Evolutionary conservation across 345 rosid species (phyloP), one percentile per base, ranked within the genome.

Genomic region (Conringia planisiliqua): DNA sequence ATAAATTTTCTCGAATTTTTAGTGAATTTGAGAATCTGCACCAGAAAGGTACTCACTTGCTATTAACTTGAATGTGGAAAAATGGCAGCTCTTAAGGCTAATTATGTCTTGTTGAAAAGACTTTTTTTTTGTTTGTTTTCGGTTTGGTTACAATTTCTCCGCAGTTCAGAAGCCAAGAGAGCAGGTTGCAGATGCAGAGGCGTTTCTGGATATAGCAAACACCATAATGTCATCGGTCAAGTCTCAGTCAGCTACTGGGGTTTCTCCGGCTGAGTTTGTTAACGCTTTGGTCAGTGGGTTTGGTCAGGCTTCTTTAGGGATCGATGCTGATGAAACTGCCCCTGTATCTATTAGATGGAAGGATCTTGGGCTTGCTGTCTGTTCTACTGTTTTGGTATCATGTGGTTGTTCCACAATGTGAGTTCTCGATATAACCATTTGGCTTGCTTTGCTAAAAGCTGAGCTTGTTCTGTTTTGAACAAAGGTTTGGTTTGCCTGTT

Each of bases 151-250:
- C 18, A 4, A 40, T 46, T 33, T 11, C 7, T 5, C 35, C 55
- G 43, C 84, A 91, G 97, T 95, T 68, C 85, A 74, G 42, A 92
- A 84, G 80, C 97, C 99, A 0, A 85, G 97, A 80, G 99, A 95
- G 79, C 97, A 90, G 74, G 82, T 95, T 46, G 96, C 93, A 5
- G 97, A 94, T 79, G 98, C 99, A 8, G 97, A 95, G 75, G 97
- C 95, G 5, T 80, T 95, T 68, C 43, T 89, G 72, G 97, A 85
- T 60, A 79, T 95, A 18, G 75, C 97, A 17, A 86, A 71, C 78
- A 77, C 97, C 2, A 71, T 95, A 80, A 82, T 86, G 70, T 72
- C 86, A 38, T 90, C 96, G 2, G 93, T 89, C 10, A 88, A 87
- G 83, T 87, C 97, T 10, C 87, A 83, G 36, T 81, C 88, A 62